These are phyloP conservation scores for Betula pendula DNA, from an alignment of 306 rosid genomes.

Conservation along the genomic window DNA sequence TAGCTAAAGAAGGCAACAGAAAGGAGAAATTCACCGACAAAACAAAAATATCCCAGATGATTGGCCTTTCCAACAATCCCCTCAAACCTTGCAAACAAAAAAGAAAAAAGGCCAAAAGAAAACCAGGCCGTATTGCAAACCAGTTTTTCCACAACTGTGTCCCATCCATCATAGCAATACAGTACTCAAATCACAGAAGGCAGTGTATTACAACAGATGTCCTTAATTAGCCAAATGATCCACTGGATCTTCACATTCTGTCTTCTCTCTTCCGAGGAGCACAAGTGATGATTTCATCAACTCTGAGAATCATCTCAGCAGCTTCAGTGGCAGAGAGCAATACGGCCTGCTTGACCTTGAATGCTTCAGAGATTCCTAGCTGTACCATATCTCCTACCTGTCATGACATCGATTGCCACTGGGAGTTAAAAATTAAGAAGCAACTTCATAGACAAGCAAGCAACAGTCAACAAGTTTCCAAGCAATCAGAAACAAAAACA, in stretches of 20 bases:
- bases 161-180: slow-evolving; percentile 12
- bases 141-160: not conserved
- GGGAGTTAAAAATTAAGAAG: not conserved
- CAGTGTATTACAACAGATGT: slow-evolving; percentile 6
- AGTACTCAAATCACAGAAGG: slow-evolving; percentile 14
- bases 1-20: not conserved
- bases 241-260: slow-evolving; percentile 60
- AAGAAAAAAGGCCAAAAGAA: not conserved
- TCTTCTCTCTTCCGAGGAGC: slow-evolving; percentile 97
- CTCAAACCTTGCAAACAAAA: not conserved
- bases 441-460: not conserved
- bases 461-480: not conserved
- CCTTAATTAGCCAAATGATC: slow-evolving; percentile 12
- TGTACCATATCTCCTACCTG: slow-evolving; percentile 94
- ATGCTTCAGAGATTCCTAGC: slow-evolving; percentile 77
- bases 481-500: not conserved
- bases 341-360: slow-evolving; percentile 92
- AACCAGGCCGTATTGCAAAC: not conserved
- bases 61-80: not conserved
- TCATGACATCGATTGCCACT: slow-evolving; percentile 9
- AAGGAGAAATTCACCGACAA: not conserved
- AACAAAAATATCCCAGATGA: not conserved
- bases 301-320: slow-evolving; percentile 97
- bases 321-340: slow-evolving; percentile 95
- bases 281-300: slow-evolving; percentile 93